Evolutionary conservation across 352 stramenopile species (phyloP).

Genomic region (Aphanomyces astaci): DNA sequence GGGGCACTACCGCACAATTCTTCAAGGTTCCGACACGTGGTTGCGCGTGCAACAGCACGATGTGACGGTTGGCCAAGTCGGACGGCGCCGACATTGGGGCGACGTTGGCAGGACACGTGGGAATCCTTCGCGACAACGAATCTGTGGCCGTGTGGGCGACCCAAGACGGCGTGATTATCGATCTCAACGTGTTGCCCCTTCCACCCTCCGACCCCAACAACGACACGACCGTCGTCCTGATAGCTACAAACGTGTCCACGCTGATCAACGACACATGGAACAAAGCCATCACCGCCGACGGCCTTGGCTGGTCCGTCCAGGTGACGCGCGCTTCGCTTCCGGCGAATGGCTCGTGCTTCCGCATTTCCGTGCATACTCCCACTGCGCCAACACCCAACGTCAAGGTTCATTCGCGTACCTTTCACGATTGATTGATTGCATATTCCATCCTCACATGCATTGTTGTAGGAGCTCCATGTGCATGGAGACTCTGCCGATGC

Average conservation of each 20-base stretch:
- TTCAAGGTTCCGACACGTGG: slow-evolving; percentile 5
- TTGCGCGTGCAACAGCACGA: slow-evolving; percentile 5
- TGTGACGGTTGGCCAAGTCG: neutral
- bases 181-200: neutral
- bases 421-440: neutral
- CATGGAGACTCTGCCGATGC: neutral
- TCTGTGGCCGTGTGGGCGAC: slow-evolving; percentile 3
- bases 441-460: neutral
- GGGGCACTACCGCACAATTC: slow-evolving; percentile 10
- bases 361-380: neutral
- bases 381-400: neutral
- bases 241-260: neutral
- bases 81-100: neutral
- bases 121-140: slow-evolving; percentile 3
- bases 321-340: neutral
- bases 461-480: slow-evolving; percentile 2
- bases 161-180: slow-evolving; percentile 1
- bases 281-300: neutral
- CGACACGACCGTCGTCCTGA: neutral
- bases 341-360: neutral
- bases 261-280: slow-evolving; percentile 17
- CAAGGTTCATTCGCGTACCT: neutral
- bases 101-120: neutral
- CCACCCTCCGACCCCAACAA: neutral
- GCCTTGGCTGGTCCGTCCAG: neutral